A percentile compares a stretch with the other conserved stretches of the same genome.
Conservation (phyloP, 305 asterid species). For the Fraxinus ornus region DNA sequence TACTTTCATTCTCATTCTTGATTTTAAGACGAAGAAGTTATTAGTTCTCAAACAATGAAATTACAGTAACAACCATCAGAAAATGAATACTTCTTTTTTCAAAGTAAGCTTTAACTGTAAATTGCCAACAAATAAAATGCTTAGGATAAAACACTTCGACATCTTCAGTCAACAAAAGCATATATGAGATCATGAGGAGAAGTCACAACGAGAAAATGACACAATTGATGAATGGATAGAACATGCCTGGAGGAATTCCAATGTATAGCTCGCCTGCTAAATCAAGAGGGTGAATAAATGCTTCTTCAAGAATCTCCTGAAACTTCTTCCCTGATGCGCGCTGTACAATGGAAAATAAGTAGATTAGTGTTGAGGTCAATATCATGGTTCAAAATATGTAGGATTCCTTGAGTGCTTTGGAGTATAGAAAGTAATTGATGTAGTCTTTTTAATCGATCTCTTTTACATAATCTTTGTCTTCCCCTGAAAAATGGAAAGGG, state of each 20-base stretch:
- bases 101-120: background rate
- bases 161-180: constrained; percentile 15
- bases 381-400: constrained; percentile 7
- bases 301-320: constrained; percentile 93
- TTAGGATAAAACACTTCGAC: background rate
- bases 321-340: constrained; percentile 77
- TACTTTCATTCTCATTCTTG: background rate
- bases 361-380: constrained; percentile 5
- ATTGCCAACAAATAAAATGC: constrained; percentile 3
- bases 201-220: background rate
- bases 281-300: constrained; percentile 68
- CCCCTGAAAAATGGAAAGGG: background rate
- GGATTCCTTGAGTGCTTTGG: background rate
- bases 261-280: constrained; percentile 88
- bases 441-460: background rate
- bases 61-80: background rate
- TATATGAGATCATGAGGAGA: constrained; percentile 1
- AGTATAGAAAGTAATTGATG: background rate
- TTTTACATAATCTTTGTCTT: background rate
- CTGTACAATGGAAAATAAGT: constrained; percentile 41
- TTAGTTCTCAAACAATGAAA: background rate
- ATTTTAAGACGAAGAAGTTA: background rate
- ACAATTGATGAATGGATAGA: constrained; percentile 18
- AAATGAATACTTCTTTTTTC: background rate
- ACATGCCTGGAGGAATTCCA: constrained; percentile 97